Base-by-base conservation (phyloP, 2,329 filamentous ascomycete species). In the Ceratocystis eucalypticola region DNA sequence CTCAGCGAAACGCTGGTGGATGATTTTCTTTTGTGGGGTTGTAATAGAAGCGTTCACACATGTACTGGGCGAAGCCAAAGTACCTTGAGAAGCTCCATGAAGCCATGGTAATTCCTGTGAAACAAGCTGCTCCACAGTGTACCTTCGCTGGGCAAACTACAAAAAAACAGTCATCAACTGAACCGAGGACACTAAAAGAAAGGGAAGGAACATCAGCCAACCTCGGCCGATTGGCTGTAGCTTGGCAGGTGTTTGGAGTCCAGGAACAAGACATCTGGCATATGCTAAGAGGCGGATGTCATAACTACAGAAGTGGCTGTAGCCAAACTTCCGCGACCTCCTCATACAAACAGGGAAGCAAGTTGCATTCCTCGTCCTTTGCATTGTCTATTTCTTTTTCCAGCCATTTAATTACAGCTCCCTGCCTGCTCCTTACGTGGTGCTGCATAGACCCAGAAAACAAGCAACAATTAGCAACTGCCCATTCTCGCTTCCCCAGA, bases 361-460 rank as follows among this genome's bases (percentile, higher is more conserved):
- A 41, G 37, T 15, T 41, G 37, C 12, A 15, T 41, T 17, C 12
- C 48, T 57, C 10, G 50, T n/a, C 37, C 15, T 41, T 48, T 37
- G 46, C n/a, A 48, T 55, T 66, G 61, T 62, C 66, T 44, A 61
- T 66, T 69, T 50, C 62, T 65, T 66, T 69, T 61, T 59, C 66
- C 41, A 62, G 48, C 62, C 57, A 28, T 66, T 64, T 45, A 37
- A 67, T 44, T 69, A 53, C 25, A 53, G 37, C 15, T 65, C 66
- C 66, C 44, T 69, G 59, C n/a, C 61, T 69, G 30, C 55, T 8
- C 55, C 25, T 12, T 59, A 8, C 8, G 25, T 37, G 37, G 55
- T 59, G 17, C 28, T 41, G 55, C 12, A 37, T 59, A 37, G 30
- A 59, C 55, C 55, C 15, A 15, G 12, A 20, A 10, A 61, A 33